Evolutionary conservation across 2,329 filamentous ascomycete species (phyloP).

Genomic region (Aphanoascus verrucosus): DNA sequence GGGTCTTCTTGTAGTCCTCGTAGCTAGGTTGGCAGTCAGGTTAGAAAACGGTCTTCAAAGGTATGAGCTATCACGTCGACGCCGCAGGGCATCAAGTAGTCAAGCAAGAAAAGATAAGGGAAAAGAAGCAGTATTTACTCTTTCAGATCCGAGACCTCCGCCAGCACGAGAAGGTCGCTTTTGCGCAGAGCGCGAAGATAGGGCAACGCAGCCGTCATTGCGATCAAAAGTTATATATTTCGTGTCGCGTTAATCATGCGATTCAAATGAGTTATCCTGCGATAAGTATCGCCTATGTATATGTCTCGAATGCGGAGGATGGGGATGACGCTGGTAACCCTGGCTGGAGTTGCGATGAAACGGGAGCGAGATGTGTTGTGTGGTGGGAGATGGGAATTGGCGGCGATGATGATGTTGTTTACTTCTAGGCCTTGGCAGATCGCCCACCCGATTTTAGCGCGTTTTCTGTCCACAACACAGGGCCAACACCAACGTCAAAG

Average conservation of each 20-base stretch:
- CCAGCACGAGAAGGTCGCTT: constrained; percentile 63
- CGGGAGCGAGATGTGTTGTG: neutral
- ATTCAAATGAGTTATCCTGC: constrained; percentile 21
- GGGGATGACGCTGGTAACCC: constrained; percentile 13
- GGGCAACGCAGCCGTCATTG: constrained; percentile 54
- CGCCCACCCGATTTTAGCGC: constrained; percentile 15
- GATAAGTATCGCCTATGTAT: constrained; percentile 8
- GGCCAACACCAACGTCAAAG: constrained; percentile 9
- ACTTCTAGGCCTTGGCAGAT: constrained; percentile 16
- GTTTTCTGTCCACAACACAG: constrained; percentile 11
- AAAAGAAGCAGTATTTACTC: constrained; percentile 44
- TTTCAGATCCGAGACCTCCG: constrained; percentile 57
- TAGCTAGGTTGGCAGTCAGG: constrained; percentile 41
- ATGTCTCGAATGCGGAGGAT: neutral
- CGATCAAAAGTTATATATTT: constrained; percentile 24
- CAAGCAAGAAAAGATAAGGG: neutral
- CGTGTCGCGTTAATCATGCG: constrained; percentile 42
- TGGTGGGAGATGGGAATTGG: constrained; percentile 6
- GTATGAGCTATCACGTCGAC: neutral
- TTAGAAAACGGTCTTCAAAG: constrained; percentile 11
- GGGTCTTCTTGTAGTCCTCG: constrained; percentile 62
- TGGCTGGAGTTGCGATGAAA: constrained; percentile 13
- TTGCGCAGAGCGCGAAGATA: constrained; percentile 79
- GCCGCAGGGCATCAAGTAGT: too few relatives aligned
- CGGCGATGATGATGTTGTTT: constrained; percentile 22